Conservation (phyloP, 192 early-diverging fungal species). For the Coemansia sp. region DNA sequence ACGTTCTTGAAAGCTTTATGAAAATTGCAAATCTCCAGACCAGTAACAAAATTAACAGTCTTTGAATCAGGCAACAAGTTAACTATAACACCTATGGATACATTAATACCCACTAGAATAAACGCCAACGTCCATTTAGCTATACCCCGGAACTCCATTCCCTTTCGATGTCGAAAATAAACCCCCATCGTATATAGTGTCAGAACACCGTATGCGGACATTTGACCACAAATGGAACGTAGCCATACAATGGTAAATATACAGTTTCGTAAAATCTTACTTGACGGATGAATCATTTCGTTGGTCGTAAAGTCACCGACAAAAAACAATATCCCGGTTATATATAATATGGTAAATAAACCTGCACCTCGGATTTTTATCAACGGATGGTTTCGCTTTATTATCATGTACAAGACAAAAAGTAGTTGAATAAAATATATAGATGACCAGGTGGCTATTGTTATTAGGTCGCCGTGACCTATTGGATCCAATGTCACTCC, state of each 20-base stretch:
- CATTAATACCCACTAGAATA: background rate
- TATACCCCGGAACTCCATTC: background rate
- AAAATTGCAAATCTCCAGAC: slow-evolving; percentile 25
- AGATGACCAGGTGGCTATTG: slow-evolving; percentile 9
- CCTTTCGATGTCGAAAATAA: slow-evolving; percentile 8
- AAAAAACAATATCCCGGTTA: slow-evolving; percentile 29
- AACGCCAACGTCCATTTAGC: background rate
- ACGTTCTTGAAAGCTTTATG: slow-evolving; percentile 27
- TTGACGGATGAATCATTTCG: slow-evolving; percentile 27
- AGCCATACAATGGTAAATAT: slow-evolving; percentile 38
- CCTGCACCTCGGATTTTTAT: slow-evolving; percentile 13
- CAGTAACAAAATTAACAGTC: slow-evolving; percentile 16
- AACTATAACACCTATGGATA: slow-evolving; percentile 14
- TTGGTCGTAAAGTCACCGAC: slow-evolving; percentile 38
- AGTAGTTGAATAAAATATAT: slow-evolving; percentile 25
- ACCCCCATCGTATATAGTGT: background rate
- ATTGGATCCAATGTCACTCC: slow-evolving; percentile 36
- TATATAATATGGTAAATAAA: slow-evolving; percentile 6
- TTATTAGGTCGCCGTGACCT: slow-evolving; percentile 29
- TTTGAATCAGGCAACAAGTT: slow-evolving; percentile 7
- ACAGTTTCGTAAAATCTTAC: slow-evolving; percentile 18
- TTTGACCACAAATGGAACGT: slow-evolving; percentile 34
- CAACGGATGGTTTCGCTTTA: slow-evolving; percentile 27
- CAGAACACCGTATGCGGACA: slow-evolving; percentile 4
- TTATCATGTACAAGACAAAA: slow-evolving; percentile 23